phyloP scores from a whole-genome alignment of 495 filamentous ascomycete species.

The Coniosporium apollinis region DNA sequence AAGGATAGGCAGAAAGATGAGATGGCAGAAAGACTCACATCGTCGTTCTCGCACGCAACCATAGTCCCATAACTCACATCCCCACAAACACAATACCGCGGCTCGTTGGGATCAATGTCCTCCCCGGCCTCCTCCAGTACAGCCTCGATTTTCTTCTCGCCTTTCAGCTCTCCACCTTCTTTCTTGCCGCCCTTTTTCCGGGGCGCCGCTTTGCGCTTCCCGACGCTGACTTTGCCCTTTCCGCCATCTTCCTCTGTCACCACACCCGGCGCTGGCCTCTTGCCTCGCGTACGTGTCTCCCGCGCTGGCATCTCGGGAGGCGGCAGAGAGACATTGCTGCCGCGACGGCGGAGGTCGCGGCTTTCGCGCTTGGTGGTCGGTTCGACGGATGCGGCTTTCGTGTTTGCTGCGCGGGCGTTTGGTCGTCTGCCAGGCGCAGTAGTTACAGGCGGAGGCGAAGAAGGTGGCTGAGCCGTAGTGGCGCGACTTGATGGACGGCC shows the following conservation, averaged over 20 bases:
- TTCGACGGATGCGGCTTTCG: conserved; percentile 23
- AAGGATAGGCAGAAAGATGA: conserved; percentile 3
- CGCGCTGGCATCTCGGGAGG: not conserved
- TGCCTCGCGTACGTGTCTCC: conserved; percentile 29
- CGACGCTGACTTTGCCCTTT: conserved; percentile 52
- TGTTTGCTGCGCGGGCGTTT: conserved; percentile 7
- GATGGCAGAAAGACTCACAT: conserved; percentile 40
- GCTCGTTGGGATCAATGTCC: conserved; percentile 73
- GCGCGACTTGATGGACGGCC: conserved; percentile 6
- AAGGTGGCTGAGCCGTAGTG: conserved; percentile 11
- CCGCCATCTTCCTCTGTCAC: conserved; percentile 57
- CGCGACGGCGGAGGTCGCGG: conserved; percentile 21
- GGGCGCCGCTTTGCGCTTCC: conserved; percentile 64
- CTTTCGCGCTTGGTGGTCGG: conserved; percentile 14
- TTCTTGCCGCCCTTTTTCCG: conserved; percentile 37
- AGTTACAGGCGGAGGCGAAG: conserved; percentile 5
- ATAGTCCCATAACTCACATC: conserved; percentile 86
- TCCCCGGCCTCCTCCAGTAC: conserved; percentile 24
- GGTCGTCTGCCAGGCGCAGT: conserved; percentile 4
- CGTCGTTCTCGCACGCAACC: conserved; percentile 83
- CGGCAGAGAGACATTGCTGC: conserved; percentile 17
- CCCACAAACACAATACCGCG: conserved; percentile 79
- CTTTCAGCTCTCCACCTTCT: conserved; percentile 24
- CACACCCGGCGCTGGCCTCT: conserved; percentile 61
- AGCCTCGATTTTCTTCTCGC: conserved; percentile 24